These are phyloP conservation scores for Kodamaea ohmeri DNA, from an alignment of 1,139 yeast species.

Conservation along the genomic window DNA sequence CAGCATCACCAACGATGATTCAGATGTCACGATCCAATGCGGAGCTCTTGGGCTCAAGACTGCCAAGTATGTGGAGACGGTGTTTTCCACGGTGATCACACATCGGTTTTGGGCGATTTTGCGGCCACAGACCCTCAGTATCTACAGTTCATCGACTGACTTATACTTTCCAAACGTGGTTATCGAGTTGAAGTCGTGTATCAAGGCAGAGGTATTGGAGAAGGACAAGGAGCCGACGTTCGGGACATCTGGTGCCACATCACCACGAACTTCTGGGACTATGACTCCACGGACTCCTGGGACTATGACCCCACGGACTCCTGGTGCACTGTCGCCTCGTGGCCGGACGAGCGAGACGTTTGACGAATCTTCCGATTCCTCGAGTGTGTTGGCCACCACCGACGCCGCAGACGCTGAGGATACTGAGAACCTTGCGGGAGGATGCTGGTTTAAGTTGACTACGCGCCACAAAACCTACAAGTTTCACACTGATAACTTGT, in stretches of 20 bases:
- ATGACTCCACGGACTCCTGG: conserved; percentile 10
- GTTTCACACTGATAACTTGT: conserved; percentile 71
- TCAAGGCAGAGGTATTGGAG: conserved; percentile 53
- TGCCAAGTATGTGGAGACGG: conserved; percentile 40
- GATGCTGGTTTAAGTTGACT: conserved; percentile 53
- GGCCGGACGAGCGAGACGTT: too few relatives aligned
- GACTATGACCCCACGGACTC: conserved; percentile 1
- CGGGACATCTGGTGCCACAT: conserved; percentile 6
- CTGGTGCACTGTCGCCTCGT: too few relatives aligned
- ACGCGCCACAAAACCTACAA: conserved; percentile 60
- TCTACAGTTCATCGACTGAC: conserved; percentile 71
- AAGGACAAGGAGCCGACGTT: conserved; percentile 19
- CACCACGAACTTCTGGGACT: conserved; percentile 7
- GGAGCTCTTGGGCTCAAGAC: conserved; percentile 54
- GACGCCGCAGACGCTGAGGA: conserved; percentile 9
- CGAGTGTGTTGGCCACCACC: conserved; percentile 23
- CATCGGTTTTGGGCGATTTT: conserved; percentile 72
- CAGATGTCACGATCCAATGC: conserved; percentile 34
- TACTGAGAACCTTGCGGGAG: conserved; percentile 26
- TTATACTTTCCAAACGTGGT: conserved; percentile 78
- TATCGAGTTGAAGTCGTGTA: conserved; percentile 66
- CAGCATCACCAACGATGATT: conserved; percentile 25
- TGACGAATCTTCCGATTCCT: conserved; percentile 25
- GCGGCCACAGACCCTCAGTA: conserved; percentile 63
- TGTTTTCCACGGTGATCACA: conserved; percentile 35